A percentile compares a stretch with the other conserved stretches of the same genome.
phyloP scores from a whole-genome alignment of 495 filamentous ascomycete species.

The Podospora australis region DNA sequence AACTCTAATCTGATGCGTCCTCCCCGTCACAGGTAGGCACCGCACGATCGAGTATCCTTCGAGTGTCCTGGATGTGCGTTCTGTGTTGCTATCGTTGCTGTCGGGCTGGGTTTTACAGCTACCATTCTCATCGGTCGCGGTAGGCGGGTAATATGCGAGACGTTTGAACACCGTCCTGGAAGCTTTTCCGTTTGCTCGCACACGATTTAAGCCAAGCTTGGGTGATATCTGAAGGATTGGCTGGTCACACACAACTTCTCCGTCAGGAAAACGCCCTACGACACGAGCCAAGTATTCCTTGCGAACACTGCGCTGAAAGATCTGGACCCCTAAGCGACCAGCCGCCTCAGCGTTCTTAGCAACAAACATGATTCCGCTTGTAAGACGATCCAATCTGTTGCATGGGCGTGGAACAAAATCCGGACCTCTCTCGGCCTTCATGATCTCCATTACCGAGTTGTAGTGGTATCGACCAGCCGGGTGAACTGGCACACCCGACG shows the following conservation, averaged over 20 bases:
- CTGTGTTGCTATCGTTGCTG: too few species aligned
- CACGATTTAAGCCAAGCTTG: slow-evolving; percentile 88
- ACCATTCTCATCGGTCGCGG: neutral
- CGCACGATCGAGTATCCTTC: slow-evolving; percentile 91
- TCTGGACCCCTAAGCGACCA: slow-evolving; percentile 63
- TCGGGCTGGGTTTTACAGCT: neutral
- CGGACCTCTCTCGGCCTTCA: slow-evolving; percentile 69
- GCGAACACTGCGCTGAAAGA: slow-evolving; percentile 67
- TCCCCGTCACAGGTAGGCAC: slow-evolving; percentile 85
- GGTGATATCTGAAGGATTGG: slow-evolving; percentile 92
- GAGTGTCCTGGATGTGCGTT: slow-evolving; percentile 17
- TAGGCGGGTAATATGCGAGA: slow-evolving; percentile 74
- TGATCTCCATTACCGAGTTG: slow-evolving; percentile 89
- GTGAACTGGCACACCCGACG: slow-evolving; percentile 89
- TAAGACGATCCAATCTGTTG: slow-evolving; percentile 89
- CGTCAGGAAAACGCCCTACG: slow-evolving; percentile 81
- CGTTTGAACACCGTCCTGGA: slow-evolving; percentile 86
- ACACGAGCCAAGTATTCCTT: slow-evolving; percentile 95
- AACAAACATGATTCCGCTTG: slow-evolving; percentile 96
- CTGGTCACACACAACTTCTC: slow-evolving; percentile 78
- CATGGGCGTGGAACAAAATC: slow-evolving; percentile 72
- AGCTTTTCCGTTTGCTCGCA: slow-evolving; percentile 83
- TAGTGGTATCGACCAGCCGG: slow-evolving; percentile 91
- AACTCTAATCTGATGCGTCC: slow-evolving; percentile 92
- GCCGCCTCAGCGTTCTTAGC: slow-evolving; percentile 77